phyloP scores from a whole-genome alignment of 306 rosid species.

The Ormosia semicastrata region DNA sequence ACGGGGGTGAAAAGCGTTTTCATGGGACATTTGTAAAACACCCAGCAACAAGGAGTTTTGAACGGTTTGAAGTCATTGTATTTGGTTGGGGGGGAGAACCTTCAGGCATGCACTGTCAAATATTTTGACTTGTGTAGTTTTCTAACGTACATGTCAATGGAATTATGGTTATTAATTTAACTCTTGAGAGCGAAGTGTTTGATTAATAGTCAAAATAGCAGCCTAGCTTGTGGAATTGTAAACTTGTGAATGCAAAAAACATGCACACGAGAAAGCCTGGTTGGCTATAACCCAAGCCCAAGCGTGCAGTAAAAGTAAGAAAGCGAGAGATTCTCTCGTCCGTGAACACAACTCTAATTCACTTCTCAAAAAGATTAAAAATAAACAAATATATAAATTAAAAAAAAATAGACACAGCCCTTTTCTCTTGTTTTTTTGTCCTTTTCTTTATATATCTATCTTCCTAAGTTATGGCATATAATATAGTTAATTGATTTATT shows the following conservation, averaged over 20 bases:
- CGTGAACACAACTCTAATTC: slow-evolving; percentile 47
- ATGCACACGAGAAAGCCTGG: background rate
- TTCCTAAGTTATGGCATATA: slow-evolving; percentile 27
- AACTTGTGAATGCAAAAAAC: background rate
- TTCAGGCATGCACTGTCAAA: slow-evolving; percentile 4
- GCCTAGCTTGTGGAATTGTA: background rate
- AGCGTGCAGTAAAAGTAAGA: slow-evolving; percentile 3
- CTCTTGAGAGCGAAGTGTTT: background rate
- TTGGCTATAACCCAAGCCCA: background rate
- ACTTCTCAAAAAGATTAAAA: background rate
- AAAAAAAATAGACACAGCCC: background rate
- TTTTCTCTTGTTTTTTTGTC: background rate
- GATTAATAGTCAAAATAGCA: slow-evolving; percentile 11
- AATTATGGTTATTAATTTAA: background rate
- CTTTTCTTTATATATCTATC: background rate
- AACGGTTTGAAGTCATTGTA: slow-evolving; percentile 20
- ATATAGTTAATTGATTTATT: slow-evolving; percentile 7
- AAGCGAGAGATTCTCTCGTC: slow-evolving; percentile 49
- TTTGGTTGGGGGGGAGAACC: background rate
- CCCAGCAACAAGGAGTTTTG: background rate
- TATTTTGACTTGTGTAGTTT: slow-evolving; percentile 20
- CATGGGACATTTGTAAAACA: slow-evolving; percentile 13
- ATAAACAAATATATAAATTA: background rate
- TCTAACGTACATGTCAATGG: background rate
- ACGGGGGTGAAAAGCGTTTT: slow-evolving; percentile 30